These are phyloP conservation scores for Cladophialophora exuberans DNA, from an alignment of 2,329 filamentous ascomycete species.

Conservation along the genomic window DNA sequence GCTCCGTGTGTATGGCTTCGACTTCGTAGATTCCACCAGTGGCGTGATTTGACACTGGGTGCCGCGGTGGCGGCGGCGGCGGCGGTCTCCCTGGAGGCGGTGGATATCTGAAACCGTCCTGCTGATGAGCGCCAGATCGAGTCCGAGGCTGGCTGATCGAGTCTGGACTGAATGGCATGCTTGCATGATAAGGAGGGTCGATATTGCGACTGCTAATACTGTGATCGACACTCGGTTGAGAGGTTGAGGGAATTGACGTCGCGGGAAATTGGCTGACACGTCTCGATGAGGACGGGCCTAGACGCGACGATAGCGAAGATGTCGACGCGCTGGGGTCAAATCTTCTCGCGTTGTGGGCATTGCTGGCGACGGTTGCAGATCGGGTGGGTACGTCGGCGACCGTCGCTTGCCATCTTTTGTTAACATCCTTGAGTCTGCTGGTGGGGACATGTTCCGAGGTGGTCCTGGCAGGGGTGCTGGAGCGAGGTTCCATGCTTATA, in stretches of 20 bases:
- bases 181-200: background rate
- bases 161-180: conserved; percentile 1
- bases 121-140: no score
- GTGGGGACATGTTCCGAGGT: background rate
- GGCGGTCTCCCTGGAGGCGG: background rate
- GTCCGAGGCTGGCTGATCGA: background rate
- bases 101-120: no score
- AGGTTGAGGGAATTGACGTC: no score
- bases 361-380: background rate
- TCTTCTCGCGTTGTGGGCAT: background rate
- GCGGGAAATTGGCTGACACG: no score
- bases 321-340: background rate
- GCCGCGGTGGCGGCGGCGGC: background rate
- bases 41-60: no score
- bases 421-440: background rate
- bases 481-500: background rate
- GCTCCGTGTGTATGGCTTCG: no score
- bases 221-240: no score
- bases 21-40: no score
- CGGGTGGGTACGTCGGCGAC: background rate
- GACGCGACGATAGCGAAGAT: no score
- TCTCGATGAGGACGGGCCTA: no score
- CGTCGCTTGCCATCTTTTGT: background rate
- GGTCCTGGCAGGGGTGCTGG: background rate
- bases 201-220: no score